Evolutionary conservation across 177 flowering plant species (phyloP).

Genomic region (Tripterygium wilfordii): DNA sequence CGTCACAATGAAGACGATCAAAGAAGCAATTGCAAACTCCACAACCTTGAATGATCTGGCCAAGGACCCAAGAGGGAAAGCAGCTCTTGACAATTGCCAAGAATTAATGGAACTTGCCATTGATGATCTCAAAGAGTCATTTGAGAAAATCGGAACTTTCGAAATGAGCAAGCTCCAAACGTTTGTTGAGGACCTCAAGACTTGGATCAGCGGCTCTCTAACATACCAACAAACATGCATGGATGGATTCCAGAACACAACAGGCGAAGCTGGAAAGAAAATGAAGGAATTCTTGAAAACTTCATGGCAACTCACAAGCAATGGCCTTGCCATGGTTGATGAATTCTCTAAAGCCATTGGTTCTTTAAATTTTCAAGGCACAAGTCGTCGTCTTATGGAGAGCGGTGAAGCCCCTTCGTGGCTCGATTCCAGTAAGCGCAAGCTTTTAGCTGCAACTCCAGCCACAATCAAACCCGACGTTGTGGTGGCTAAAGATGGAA

Average conservation of each 20-base stretch:
- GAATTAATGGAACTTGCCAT: constrained; percentile 35
- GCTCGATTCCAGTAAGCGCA: constrained; percentile 9
- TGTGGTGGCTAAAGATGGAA: constrained; percentile 46
- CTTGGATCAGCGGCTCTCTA: constrained; percentile 48
- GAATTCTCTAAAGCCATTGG: constrained; percentile 11
- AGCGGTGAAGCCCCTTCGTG: constrained; percentile 22
- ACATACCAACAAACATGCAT: constrained; percentile 49
- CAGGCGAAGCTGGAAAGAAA: constrained; percentile 36
- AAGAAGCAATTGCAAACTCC: constrained; percentile 22
- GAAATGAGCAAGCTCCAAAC: constrained; percentile 25
- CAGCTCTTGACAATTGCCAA: constrained; percentile 36
- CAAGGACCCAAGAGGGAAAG: constrained; percentile 28
- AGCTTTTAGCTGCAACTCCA: constrained; percentile 13
- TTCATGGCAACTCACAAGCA: constrained; percentile 34
- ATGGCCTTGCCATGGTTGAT: constrained; percentile 41
- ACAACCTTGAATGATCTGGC: constrained; percentile 15
- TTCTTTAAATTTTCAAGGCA: constrained; percentile 4
- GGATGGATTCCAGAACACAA: constrained; percentile 50
- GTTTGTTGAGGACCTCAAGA: constrained; percentile 29
- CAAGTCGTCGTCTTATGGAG: constrained; percentile 14
- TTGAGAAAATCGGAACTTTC: constrained; percentile 19
- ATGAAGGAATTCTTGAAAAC: constrained; percentile 35
- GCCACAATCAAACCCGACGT: constrained; percentile 23
- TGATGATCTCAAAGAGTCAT: constrained; percentile 38
- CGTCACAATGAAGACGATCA: constrained; percentile 21